These are phyloP conservation scores for Calonectria fujianensis DNA, from an alignment of 2,329 filamentous ascomycete species.

Conservation along the genomic window DNA sequence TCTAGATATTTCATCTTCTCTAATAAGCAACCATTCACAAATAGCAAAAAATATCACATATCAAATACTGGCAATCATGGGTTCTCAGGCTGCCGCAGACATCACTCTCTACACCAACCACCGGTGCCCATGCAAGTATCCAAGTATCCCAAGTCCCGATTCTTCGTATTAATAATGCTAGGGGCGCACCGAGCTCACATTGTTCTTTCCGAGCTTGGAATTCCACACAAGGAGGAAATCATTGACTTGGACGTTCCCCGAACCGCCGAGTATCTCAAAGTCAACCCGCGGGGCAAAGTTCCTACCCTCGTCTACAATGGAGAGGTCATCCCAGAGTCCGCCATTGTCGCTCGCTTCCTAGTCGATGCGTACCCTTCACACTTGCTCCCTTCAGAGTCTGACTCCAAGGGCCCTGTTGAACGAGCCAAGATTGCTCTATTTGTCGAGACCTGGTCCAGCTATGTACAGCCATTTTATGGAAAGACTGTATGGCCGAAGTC, in stretches of 20 bases:
- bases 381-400: slow-evolving; percentile 72
- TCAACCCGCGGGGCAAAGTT: slow-evolving; percentile 88
- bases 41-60: background rate
- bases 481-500: slow-evolving; percentile 68
- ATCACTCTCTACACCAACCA: slow-evolving; percentile 84
- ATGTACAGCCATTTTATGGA: slow-evolving; percentile 71
- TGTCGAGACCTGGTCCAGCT: slow-evolving; percentile 80
- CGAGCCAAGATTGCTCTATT: slow-evolving; percentile 84
- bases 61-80: slow-evolving; percentile 29
- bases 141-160: background rate
- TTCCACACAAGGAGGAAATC: slow-evolving; percentile 81
- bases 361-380: slow-evolving; percentile 82
- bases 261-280: slow-evolving; percentile 82
- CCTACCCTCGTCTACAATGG: slow-evolving; percentile 80
- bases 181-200: slow-evolving; percentile 86
- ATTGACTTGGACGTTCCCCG: slow-evolving; percentile 83
- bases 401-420: slow-evolving; percentile 72
- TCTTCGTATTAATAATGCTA: slow-evolving; percentile 48
- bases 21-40: too few relatives aligned
- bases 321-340: slow-evolving; percentile 83
- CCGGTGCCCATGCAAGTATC: slow-evolving; percentile 75
- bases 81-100: slow-evolving; percentile 47
- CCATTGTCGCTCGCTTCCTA: slow-evolving; percentile 82
- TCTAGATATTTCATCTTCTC: background rate
- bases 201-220: slow-evolving; percentile 77